Base-by-base conservation (phyloP, 2,329 filamentous ascomycete species). In the Cytospora piceae region DNA sequence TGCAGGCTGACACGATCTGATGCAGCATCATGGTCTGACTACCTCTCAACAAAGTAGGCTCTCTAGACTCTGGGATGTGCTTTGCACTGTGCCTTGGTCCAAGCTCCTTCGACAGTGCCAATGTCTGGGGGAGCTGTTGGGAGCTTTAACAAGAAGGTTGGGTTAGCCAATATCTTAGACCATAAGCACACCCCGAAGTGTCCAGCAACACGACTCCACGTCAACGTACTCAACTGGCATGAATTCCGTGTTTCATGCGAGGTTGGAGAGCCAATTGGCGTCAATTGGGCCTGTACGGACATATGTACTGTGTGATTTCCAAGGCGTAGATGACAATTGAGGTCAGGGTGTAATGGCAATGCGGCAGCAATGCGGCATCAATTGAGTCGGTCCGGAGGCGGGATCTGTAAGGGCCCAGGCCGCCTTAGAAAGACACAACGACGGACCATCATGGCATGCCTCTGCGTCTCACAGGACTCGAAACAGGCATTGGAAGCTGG, bases 261-360 rank as follows among this genome's bases (percentile, higher is more conserved):
- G 29, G 15, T 63, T 5, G 29, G 53, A 57, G 54, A 49, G 60
- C 53, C 62, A 60, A 64, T 64, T 60, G 62, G 62, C 53, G 34
- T 46, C 32, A 54, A 52, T 29, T 46, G 32, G 55, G 42, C 46
- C 14, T 39, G 37, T 39, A 46, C 42, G 17, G 4, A 46, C 8
- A 11, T 22, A 22, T 22, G 20, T 46, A 46, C n/a, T 46, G n/a
- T 31, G 51, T n/a, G 53, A 64, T 64, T 39, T 60, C 56, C n/a
- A 49, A 49, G 62, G 62, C 62, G 60, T 64, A 34, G 60, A 64
- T 58, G 51, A 37, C 22, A 15, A 3, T 51, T 15, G 24, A 29
- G 29, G n/a, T 34, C 60, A 37, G 49, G 60, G 39, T 22, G 39
- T 57, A 57, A 37, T 37, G 32, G 42, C n/a, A 57, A 34, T 63